Percentiles rank a stretch among this genome's conserved stretches.
Conservation (phyloP, 23 red algal species). For the Pyropia yezoensis region DNA sequence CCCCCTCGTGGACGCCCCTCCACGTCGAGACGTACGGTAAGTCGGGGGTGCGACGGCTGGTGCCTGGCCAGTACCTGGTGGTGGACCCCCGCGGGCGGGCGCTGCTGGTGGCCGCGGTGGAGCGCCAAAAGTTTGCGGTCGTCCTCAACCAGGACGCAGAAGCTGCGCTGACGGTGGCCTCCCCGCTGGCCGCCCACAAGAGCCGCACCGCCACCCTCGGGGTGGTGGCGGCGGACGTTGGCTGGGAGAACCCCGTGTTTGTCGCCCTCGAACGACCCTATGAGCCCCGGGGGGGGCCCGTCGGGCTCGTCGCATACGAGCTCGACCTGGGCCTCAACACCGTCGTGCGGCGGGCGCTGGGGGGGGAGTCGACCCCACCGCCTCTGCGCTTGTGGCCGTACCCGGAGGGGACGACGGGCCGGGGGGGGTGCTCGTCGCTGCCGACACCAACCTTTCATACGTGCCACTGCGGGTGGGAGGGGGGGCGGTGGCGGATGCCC, state of each 20-base stretch:
- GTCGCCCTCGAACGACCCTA: constrained; percentile 57
- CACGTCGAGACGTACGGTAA: constrained; percentile 62
- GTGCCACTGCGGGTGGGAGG: too few relatives aligned
- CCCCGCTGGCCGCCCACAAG: constrained; percentile 59
- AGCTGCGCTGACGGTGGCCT: constrained; percentile 47
- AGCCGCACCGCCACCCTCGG: constrained; percentile 20
- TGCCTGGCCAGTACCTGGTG: constrained; percentile 53
- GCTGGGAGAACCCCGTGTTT: constrained; percentile 85
- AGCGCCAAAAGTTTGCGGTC: constrained; percentile 68
- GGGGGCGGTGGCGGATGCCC: too few relatives aligned
- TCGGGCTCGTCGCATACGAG: constrained; percentile 65
- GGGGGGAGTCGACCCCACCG: constrained; percentile 12
- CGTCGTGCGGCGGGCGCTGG: constrained; percentile 29
- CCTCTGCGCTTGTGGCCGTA: constrained; percentile 39
- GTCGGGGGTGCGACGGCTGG: constrained; percentile 51
- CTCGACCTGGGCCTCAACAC: constrained; percentile 82
- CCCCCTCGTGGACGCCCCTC: constrained; percentile 13
- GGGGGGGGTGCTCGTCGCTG: constrained; percentile 66
- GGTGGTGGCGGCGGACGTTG: constrained; percentile 57
- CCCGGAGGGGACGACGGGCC: constrained; percentile 74
- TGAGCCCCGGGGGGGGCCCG: constrained; percentile 15
- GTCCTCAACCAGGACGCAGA: constrained; percentile 59
- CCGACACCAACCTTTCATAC: background rate
- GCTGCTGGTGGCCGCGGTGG: constrained; percentile 59
- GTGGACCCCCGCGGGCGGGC: constrained; percentile 71